Evolutionary conservation across 208 protist species (phyloP).

Genomic region (Leishmania mexicana): DNA sequence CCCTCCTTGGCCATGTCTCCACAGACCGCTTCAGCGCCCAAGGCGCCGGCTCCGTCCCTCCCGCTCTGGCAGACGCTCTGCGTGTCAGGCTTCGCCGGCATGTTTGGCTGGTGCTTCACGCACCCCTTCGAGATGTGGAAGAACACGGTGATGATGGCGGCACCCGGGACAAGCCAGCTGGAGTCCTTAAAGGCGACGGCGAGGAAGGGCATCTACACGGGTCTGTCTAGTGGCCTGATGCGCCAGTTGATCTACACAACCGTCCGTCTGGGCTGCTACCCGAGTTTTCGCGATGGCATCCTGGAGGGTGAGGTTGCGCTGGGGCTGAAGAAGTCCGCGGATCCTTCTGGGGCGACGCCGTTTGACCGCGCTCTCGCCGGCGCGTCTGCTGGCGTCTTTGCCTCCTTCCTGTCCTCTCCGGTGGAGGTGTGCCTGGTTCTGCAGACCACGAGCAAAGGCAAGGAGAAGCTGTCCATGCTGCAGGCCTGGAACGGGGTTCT

Average conservation of each 20-base stretch:
- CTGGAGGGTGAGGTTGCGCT: constrained; percentile 45
- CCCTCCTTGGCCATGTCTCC: not conserved
- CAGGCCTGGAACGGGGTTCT: constrained; percentile 51
- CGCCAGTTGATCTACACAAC: constrained; percentile 94
- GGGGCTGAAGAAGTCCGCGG: constrained; percentile 42
- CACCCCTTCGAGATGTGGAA: constrained; percentile 95
- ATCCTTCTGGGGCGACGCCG: constrained; percentile 56
- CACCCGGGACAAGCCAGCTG: constrained; percentile 51
- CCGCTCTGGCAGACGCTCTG: constrained; percentile 63
- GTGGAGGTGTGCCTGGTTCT: constrained; percentile 92
- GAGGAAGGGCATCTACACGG: constrained; percentile 82
- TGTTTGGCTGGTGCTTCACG: constrained; percentile 89
- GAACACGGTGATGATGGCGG: constrained; percentile 89
- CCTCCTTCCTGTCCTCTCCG: constrained; percentile 85
- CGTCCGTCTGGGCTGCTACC: constrained; percentile 88
- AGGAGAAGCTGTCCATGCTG: constrained; percentile 56
- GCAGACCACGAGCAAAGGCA: constrained; percentile 81
- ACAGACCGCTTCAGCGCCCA: not conserved
- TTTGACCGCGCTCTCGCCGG: constrained; percentile 82
- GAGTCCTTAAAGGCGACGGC: constrained; percentile 47
- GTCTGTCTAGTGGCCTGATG: constrained; percentile 71
- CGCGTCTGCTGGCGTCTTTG: constrained; percentile 77
- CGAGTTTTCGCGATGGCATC: constrained; percentile 86
- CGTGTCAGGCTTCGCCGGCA: constrained; percentile 82
- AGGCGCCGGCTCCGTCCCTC: constrained; percentile 33